These are phyloP conservation scores for Miamiensis avidus DNA, from an alignment of 169 alveolate genomes.

Conservation along the genomic window DNA sequence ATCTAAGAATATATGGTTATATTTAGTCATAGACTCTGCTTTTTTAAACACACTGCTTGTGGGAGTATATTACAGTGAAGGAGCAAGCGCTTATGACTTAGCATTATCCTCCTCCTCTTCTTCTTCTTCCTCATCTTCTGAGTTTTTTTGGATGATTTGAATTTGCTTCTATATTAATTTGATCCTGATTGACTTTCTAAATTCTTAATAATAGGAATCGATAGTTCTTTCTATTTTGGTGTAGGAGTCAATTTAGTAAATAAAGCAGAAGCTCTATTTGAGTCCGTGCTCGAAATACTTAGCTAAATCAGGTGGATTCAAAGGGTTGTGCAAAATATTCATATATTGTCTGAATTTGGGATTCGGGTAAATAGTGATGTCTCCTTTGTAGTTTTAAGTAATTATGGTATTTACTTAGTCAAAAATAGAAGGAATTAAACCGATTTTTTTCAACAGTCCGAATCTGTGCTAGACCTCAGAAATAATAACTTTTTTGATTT, in stretches of 20 bases:
- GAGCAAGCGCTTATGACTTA: too few species aligned
- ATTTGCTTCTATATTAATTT: not conserved
- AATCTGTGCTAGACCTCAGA: slow-evolving; percentile 53
- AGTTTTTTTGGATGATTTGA: not conserved
- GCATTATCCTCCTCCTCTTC: too few species aligned
- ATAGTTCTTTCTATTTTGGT: not conserved
- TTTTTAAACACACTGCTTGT: too few species aligned
- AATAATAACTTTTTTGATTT: slow-evolving; percentile 38
- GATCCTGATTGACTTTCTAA: not conserved
- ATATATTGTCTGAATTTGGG: slow-evolving; percentile 49
- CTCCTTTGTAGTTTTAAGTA: slow-evolving; percentile 53
- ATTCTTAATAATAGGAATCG: too few species aligned
- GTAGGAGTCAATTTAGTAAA: not conserved
- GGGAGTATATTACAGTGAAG: too few species aligned
- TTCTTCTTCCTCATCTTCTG: not conserved
- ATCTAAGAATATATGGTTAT: not conserved
- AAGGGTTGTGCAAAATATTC: slow-evolving; percentile 56
- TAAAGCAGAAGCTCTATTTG: not conserved
- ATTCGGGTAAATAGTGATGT: slow-evolving; percentile 62
- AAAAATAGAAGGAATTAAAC: slow-evolving; percentile 37
- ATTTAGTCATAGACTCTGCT: not conserved
- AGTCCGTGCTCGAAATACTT: not conserved
- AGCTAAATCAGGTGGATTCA: not conserved
- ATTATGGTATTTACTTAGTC: slow-evolving; percentile 35
- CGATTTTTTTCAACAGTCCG: slow-evolving; percentile 30